Evolutionary conservation across 345 rosid species (phyloP).

Genomic region (Moricandia moricandioides): DNA sequence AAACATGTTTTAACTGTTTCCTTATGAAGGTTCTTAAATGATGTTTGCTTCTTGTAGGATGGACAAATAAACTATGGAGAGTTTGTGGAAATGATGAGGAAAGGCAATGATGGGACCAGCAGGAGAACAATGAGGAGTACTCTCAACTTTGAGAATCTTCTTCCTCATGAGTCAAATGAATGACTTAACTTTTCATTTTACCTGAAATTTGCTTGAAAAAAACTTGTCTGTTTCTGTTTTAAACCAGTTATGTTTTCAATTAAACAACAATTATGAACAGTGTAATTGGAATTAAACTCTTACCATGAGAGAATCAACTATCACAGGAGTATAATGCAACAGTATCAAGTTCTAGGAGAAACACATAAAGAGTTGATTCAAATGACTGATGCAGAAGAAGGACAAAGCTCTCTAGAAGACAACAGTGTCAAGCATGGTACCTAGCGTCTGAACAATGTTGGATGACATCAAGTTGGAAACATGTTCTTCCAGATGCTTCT

Average conservation of each 20-base stretch:
- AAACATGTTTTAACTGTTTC: background rate
- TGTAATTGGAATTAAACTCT: background rate
- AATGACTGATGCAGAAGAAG: background rate
- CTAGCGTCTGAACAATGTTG: constrained; percentile 92
- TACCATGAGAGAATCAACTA: background rate
- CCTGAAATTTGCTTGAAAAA: background rate
- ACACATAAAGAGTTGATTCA: background rate
- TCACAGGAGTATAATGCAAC: too few species aligned
- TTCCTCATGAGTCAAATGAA: constrained; percentile 14
- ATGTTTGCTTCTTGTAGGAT: constrained; percentile 45
- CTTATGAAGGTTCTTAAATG: constrained; percentile 3
- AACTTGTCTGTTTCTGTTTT: background rate
- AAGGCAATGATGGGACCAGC: constrained; percentile 63
- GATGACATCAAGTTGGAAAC: constrained; percentile 95
- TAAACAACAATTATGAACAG: background rate
- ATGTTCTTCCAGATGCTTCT: constrained; percentile 96
- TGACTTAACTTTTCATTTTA: background rate
- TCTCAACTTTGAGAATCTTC: constrained; percentile 48
- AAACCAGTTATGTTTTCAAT: background rate
- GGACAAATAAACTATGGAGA: constrained; percentile 72
- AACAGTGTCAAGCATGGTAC: constrained; percentile 97
- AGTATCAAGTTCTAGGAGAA: background rate
- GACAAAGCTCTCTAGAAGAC: constrained; percentile 54
- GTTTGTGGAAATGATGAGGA: constrained; percentile 78
- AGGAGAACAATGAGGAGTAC: constrained; percentile 57